phyloP scores from a whole-genome alignment of 495 filamentous ascomycete genomes.

The Bryoglossum gracile region DNA sequence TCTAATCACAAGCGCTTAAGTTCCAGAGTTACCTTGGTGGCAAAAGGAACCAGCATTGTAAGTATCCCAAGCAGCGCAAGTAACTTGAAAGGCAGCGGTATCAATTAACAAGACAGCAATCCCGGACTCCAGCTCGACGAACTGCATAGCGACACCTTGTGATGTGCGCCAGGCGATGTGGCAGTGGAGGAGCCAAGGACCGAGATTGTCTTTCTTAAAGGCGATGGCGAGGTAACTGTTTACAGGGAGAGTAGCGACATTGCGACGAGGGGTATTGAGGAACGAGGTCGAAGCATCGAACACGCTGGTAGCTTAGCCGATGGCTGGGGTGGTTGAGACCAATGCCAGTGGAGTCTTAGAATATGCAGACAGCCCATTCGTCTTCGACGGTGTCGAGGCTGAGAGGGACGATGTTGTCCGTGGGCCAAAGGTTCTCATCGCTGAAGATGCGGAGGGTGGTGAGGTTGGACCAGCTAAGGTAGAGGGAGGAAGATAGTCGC shows the following conservation, averaged over 20 bases:
- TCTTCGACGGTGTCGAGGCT: constrained; percentile 23
- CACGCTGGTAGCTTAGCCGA: constrained; percentile 33
- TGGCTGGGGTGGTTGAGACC: constrained; percentile 42
- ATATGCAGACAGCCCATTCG: constrained; percentile 29
- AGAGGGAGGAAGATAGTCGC: constrained; percentile 28
- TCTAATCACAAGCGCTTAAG: constrained; percentile 29
- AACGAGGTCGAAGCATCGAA: constrained; percentile 24
- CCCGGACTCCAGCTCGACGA: constrained; percentile 39
- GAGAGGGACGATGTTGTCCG: constrained; percentile 31
- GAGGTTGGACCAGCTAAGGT: constrained; percentile 38
- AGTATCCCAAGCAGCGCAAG: constrained; percentile 35
- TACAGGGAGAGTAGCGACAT: constrained; percentile 45
- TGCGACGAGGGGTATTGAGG: constrained; percentile 49
- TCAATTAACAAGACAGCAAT: constrained; percentile 32
- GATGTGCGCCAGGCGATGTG: constrained; percentile 51
- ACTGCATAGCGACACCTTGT: constrained; percentile 40
- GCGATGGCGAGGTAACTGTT: constrained; percentile 43
- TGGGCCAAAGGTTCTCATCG: constrained; percentile 30
- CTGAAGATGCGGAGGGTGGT: constrained; percentile 32
- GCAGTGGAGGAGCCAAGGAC: constrained; percentile 51
- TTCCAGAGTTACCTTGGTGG: constrained; percentile 39
- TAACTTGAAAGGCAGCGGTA: constrained; percentile 27
- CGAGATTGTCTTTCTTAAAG: constrained; percentile 53
- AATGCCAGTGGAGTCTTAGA: constrained; percentile 28
- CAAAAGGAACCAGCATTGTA: constrained; percentile 28